A percentile compares a stretch with the other conserved stretches of the same genome.
phyloP scores from a whole-genome alignment of 495 filamentous ascomycete species.

The Melanomma pulvis-pyrius region DNA sequence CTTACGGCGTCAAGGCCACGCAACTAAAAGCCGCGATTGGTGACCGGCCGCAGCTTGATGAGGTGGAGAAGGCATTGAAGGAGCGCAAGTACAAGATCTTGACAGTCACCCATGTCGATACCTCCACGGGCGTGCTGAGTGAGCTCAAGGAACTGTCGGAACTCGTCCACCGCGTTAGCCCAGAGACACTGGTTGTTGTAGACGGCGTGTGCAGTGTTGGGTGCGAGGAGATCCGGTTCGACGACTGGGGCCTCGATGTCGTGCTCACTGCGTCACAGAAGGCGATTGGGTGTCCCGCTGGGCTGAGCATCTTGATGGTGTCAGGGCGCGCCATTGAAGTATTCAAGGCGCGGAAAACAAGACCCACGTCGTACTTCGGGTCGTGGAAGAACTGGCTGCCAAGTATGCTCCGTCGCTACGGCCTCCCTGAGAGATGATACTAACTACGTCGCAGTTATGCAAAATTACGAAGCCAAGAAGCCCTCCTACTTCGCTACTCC shows the following conservation, averaged over 20 bases:
- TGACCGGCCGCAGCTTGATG: slow-evolving; percentile 79
- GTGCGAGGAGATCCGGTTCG: slow-evolving; percentile 92
- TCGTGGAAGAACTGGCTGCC: slow-evolving; percentile 97
- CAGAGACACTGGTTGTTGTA: slow-evolving; percentile 85
- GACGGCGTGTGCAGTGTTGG: slow-evolving; percentile 98
- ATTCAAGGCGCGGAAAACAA: slow-evolving; percentile 77
- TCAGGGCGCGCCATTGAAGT: slow-evolving; percentile 84
- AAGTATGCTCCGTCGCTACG: slow-evolving; percentile 53
- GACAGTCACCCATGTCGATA: slow-evolving; percentile 96
- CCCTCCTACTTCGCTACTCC: slow-evolving; percentile 97
- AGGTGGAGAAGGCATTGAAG: slow-evolving; percentile 83
- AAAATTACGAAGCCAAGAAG: slow-evolving; percentile 97
- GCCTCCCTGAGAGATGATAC: background rate
- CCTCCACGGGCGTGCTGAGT: slow-evolving; percentile 90
- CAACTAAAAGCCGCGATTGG: slow-evolving; percentile 89
- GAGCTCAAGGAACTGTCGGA: slow-evolving; percentile 83
- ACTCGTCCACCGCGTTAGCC: slow-evolving; percentile 81
- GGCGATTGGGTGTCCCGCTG: slow-evolving; percentile 92
- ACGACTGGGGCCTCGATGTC: slow-evolving; percentile 90
- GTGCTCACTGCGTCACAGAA: slow-evolving; percentile 95
- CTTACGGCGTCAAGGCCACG: slow-evolving; percentile 86
- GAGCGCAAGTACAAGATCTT: slow-evolving; percentile 88
- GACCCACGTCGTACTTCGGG: slow-evolving; percentile 85
- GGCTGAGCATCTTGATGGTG: slow-evolving; percentile 88
- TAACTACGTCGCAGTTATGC: slow-evolving; percentile 68